A percentile compares a stretch with the other conserved stretches of the same genome.
phyloP scores from a whole-genome alignment of 139 green algal species.

The Raphidocelis subcapitata region DNA sequence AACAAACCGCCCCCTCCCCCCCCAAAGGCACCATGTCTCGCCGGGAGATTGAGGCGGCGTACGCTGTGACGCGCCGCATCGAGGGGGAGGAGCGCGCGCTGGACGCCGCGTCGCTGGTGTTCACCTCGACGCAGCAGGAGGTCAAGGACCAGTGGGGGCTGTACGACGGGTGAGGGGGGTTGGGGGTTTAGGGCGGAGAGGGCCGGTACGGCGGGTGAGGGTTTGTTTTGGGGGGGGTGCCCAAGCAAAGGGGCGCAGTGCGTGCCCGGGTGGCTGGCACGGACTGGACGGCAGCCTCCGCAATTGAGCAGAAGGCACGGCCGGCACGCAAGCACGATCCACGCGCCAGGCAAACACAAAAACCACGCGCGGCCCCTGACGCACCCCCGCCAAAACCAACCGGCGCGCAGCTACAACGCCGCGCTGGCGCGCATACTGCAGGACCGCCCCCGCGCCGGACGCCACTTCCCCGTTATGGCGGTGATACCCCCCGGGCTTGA shows the following conservation, averaged over 20 bases:
- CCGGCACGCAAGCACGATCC: too few species aligned
- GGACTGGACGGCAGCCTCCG: too few species aligned
- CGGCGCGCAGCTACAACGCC: constrained; percentile 37
- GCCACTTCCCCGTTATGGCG: constrained; percentile 86
- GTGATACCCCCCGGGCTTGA: constrained; percentile 86
- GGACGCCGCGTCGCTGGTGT: constrained; percentile 82
- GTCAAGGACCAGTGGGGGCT: constrained; percentile 94
- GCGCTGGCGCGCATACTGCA: constrained; percentile 35
- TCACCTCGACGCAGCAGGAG: constrained; percentile 90
- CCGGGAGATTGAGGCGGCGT: constrained; percentile 85
- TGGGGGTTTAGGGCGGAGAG: too few species aligned
- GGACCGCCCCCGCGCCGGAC: constrained; percentile 46
- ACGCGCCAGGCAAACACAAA: too few species aligned
- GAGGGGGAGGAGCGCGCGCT: constrained; percentile 88
- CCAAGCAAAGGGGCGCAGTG: too few species aligned
- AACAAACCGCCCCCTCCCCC: too few species aligned
- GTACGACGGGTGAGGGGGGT: constrained; percentile 81
- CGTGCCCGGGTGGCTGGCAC: too few species aligned
- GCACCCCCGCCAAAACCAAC: too few species aligned
- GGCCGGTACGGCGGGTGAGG: too few species aligned
- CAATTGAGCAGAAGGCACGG: too few species aligned
- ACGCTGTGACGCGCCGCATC: constrained; percentile 87
- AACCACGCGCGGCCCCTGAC: too few species aligned
- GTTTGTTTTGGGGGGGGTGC: too few species aligned
- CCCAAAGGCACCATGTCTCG: constrained; percentile 60